Conservation (phyloP, 352 stramenopile genomes). For the Phytopythium aichiense region DNA sequence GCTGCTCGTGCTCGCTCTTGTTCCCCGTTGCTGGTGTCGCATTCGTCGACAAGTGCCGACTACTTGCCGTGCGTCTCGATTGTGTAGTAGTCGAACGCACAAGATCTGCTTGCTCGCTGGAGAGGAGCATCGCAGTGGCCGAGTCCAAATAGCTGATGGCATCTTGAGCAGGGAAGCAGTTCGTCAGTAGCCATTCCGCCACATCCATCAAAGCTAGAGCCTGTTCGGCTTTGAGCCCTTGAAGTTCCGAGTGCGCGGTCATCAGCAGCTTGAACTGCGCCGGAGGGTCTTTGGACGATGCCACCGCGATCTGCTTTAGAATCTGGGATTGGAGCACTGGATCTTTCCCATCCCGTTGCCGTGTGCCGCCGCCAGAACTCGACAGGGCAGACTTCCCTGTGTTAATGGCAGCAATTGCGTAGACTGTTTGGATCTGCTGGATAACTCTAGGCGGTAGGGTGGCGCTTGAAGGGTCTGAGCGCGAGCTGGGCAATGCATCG, state of each 20-base stretch:
- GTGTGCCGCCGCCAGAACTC: conserved; percentile 15
- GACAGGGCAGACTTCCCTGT: conserved; percentile 32
- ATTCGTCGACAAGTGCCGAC: neutral
- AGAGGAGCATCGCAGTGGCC: conserved; percentile 38
- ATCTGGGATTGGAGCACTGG: conserved; percentile 57
- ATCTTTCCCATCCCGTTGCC: conserved; percentile 34
- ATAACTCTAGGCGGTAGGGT: conserved; percentile 18
- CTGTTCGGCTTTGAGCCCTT: conserved; percentile 57
- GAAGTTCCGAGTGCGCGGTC: conserved; percentile 53
- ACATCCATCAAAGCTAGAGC: conserved; percentile 70
- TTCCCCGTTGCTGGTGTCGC: conserved; percentile 1
- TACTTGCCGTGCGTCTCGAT: neutral
- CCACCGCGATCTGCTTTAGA: conserved; percentile 59
- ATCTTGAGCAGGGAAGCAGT: conserved; percentile 55
- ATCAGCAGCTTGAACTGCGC: conserved; percentile 55
- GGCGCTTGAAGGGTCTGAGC: conserved; percentile 11
- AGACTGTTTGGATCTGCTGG: conserved; percentile 50
- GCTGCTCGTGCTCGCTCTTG: neutral
- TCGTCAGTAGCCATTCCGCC: conserved; percentile 82
- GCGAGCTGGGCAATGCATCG: conserved; percentile 17
- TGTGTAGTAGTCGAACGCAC: conserved; percentile 1
- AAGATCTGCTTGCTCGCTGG: conserved; percentile 22
- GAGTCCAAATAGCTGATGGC: conserved; percentile 50
- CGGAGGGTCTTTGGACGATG: conserved; percentile 49
- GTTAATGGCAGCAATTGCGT: conserved; percentile 56